Conservation (phyloP, 2,329 filamentous ascomycete species). For the Nigrograna mackinnonii region DNA sequence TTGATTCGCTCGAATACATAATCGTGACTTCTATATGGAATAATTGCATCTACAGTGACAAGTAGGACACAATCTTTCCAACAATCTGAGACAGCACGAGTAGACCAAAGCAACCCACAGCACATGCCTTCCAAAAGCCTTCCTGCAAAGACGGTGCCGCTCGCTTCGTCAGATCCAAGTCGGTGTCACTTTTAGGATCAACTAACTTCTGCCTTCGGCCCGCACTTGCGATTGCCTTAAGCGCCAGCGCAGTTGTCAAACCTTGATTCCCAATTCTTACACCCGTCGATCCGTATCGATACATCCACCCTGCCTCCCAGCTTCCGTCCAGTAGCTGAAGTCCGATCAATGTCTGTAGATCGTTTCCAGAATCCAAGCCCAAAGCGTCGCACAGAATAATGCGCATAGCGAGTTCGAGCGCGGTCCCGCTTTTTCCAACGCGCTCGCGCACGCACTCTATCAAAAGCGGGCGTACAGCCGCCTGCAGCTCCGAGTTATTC, state of each 20-base stretch:
- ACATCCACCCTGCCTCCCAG: constrained; percentile 35
- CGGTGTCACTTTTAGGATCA: too few relatives aligned
- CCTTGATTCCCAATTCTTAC: constrained; percentile 22
- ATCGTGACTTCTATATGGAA: too few relatives aligned
- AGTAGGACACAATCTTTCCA: too few relatives aligned
- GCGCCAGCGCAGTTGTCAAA: constrained; percentile 23
- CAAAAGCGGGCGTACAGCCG: constrained; percentile 21
- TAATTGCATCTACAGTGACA: too few relatives aligned
- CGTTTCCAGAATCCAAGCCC: constrained; percentile 15
- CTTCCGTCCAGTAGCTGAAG: constrained; percentile 39
- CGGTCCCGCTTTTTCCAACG: constrained; percentile 22
- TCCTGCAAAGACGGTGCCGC: too few relatives aligned
- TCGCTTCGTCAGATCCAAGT: too few relatives aligned
- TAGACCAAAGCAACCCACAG: too few relatives aligned
- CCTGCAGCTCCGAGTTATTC: constrained; percentile 20
- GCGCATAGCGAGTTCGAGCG: constrained; percentile 30
- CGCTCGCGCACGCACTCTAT: constrained; percentile 23
- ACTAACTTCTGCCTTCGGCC: too few relatives aligned
- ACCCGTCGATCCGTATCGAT: constrained; percentile 14
- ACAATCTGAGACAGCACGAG: too few relatives aligned
- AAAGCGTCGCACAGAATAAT: constrained; percentile 29
- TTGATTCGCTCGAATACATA: too few relatives aligned
- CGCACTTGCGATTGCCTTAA: constrained; percentile 23
- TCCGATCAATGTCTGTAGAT: constrained; percentile 18
- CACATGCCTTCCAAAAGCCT: too few relatives aligned